Base-by-base conservation (phyloP, 768 basidiomycete species). In the Tricholoma saponaceum region DNA sequence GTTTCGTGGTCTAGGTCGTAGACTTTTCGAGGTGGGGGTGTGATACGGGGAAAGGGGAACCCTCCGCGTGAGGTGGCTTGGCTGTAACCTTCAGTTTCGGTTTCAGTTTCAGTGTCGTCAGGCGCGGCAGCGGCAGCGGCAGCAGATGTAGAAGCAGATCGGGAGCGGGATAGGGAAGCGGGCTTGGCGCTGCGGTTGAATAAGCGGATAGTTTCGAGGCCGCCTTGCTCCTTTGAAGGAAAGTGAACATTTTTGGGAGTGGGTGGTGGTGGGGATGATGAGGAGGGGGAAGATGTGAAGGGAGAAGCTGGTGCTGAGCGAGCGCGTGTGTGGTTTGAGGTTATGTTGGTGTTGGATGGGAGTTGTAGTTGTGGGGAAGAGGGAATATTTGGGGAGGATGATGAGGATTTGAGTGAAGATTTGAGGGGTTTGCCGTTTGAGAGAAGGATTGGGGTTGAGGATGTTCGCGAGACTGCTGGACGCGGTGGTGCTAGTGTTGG, bases 351-450 rank as follows among this genome's bases (percentile, higher is more conserved):
- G n/a, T n/a, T n/a, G n/a, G n/a, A n/a, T n/a, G n/a, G n/a, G n/a
- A n/a, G n/a, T n/a, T n/a, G n/a, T n/a, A n/a, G n/a, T n/a, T n/a
- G 52, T 5, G 9, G 25, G 14, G 52, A 22, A 14, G 39, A 41
- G 43, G 75, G 69, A 52, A 83, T 79, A 62, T 73, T 74, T 43
- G 80, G 79, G 2, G 79, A 69, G 30, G 30, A 32, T 10, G 83
- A 82, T 5, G 76, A 75, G 35, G 80, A 73, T 69, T 96, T 97
- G 64, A 97, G 82, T 1, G 91, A 89, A 0, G 89, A 81, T 66
- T 92, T 92, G 72, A 97, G 86, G 3, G 92, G 89, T 67, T 92
- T 92, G 47, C 93, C 94, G 57, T 87, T 92, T 18, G 83, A 75
- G 32, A 87, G 80, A 14, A 16, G 13, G 13, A 16, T 37, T 37